Percentiles rank a stretch among this genome's conserved stretches.
Conservation (phyloP, 2,329 filamentous ascomycete genomes). For the Cryphonectria parasitica region DNA sequence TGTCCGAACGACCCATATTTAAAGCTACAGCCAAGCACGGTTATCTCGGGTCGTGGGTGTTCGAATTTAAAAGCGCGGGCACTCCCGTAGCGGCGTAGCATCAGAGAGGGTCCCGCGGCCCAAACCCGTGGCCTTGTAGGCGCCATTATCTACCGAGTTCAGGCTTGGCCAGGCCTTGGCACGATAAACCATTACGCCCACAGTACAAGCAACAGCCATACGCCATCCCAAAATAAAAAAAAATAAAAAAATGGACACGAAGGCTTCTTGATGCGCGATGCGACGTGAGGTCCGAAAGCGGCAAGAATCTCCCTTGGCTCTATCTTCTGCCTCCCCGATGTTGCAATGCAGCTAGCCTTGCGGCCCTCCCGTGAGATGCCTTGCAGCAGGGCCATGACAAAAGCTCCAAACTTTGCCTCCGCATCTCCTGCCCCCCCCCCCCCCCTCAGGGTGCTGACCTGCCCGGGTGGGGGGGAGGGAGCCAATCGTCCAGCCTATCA, state of each 20-base stretch:
- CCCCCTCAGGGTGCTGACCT: background rate
- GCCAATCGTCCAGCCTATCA: background rate
- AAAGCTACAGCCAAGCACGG: background rate
- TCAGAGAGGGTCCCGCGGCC: background rate
- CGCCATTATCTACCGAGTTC: background rate
- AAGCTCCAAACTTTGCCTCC: background rate
- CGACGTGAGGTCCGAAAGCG: background rate
- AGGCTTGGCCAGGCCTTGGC: slow-evolving; percentile 2
- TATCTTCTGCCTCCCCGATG: background rate
- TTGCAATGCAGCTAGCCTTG: slow-evolving; percentile 1
- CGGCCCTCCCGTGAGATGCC: background rate
- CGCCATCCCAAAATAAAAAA: no score
- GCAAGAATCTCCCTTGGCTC: background rate
- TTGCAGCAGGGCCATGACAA: background rate
- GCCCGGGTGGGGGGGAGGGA: background rate
- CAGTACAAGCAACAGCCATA: no score
- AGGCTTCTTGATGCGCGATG: background rate
- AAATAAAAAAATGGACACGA: background rate
- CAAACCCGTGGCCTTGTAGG: background rate
- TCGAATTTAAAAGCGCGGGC: background rate
- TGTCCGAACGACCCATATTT: background rate
- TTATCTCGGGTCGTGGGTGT: background rate
- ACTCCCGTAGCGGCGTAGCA: background rate
- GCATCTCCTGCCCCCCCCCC: background rate
- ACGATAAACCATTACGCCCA: background rate